phyloP scores from a whole-genome alignment of 495 filamentous ascomycete genomes.

The Trypethelium eluteriae region DNA sequence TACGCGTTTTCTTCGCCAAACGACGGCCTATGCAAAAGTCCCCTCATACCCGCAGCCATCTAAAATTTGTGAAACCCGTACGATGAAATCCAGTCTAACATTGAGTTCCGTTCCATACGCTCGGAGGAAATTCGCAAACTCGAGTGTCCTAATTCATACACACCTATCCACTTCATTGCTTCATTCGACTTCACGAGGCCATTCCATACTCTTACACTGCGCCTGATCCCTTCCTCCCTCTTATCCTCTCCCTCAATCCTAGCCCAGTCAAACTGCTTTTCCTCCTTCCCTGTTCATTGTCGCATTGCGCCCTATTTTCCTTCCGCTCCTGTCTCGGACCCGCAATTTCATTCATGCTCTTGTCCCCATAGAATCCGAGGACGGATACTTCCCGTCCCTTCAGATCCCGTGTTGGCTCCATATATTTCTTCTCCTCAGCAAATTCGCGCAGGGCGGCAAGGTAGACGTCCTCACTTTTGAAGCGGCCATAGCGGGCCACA shows the following conservation, averaged over 20 bases:
- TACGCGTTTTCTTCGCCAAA: too few species aligned
- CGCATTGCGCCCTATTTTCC: not conserved
- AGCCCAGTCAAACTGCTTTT: constrained; percentile 1
- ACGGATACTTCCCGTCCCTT: constrained; percentile 7
- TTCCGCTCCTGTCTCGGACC: constrained; percentile 12
- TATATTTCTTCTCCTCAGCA: constrained; percentile 21
- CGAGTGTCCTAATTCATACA: too few species aligned
- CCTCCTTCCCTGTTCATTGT: not conserved
- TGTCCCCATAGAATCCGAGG: constrained; percentile 21
- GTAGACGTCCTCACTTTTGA: constrained; percentile 20
- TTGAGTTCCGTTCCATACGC: too few species aligned
- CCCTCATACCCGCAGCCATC: too few species aligned
- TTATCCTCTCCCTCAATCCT: constrained; percentile 20
- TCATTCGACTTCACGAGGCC: not conserved
- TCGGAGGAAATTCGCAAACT: too few species aligned
- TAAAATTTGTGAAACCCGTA: too few species aligned
- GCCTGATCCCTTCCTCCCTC: constrained; percentile 14
- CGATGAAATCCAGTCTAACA: too few species aligned
- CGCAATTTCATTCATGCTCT: constrained; percentile 14
- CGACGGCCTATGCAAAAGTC: too few species aligned
- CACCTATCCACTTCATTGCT: too few species aligned
- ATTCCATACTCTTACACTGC: not conserved
- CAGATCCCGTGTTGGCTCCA: constrained; percentile 1
- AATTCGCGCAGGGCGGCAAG: constrained; percentile 21
- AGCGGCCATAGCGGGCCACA: constrained; percentile 14